Conservation (phyloP, 768 basidiomycete genomes). For the Podaxis pistillaris region DNA sequence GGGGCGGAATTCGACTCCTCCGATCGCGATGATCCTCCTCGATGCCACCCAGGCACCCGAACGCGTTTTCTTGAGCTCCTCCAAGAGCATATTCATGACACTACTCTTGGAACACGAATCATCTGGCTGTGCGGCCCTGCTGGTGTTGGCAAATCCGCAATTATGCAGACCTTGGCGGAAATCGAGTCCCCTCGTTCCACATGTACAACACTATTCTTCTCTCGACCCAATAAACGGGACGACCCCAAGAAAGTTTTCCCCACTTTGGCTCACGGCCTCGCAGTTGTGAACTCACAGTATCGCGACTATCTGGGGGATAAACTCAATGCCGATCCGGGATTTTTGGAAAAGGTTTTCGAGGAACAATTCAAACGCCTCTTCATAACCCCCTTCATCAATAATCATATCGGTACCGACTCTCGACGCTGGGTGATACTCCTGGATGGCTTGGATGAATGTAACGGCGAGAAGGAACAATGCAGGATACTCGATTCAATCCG, state of each 20-base stretch:
- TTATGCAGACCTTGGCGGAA: conserved; percentile 5
- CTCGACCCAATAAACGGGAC: background rate
- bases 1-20: background rate
- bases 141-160: conserved; percentile 11
- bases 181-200: background rate
- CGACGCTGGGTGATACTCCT: background rate
- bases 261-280: no score
- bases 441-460: background rate
- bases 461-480: background rate
- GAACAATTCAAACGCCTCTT: background rate
- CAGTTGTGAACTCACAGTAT: background rate
- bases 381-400: background rate
- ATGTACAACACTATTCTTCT: background rate
- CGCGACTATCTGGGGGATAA: background rate
- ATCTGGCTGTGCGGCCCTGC: conserved; percentile 10
- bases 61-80: background rate
- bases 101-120: background rate
- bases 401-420: background rate
- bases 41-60: background rate
- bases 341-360: background rate
- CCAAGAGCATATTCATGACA: background rate
- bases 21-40: background rate
- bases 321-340: background rate
- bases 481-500: background rate
- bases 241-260: background rate